phyloP scores from a whole-genome alignment of 495 filamentous ascomycete species.

The Penicillium pancosmium region DNA sequence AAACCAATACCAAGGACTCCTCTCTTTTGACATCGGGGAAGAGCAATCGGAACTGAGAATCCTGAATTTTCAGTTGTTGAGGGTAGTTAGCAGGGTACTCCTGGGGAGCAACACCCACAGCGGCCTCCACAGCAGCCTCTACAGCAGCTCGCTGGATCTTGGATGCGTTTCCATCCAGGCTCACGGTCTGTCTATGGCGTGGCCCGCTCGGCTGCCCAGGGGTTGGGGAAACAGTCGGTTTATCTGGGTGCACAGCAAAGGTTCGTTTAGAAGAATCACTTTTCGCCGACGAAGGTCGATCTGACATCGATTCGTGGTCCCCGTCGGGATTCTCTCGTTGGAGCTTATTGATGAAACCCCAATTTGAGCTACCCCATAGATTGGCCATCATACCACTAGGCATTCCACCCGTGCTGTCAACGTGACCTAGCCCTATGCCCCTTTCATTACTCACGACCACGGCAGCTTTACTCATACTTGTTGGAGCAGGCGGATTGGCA shows the following conservation, averaged over 20 bases:
- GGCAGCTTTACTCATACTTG: conserved; percentile 84
- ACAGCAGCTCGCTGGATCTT: conserved; percentile 46
- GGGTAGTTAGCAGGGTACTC: conserved; percentile 85
- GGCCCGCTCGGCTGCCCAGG: conserved; percentile 24
- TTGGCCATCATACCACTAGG: conserved; percentile 88
- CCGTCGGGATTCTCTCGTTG: conserved; percentile 56
- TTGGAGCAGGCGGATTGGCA: conserved; percentile 81
- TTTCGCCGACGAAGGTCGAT: conserved; percentile 27
- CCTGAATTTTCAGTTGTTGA: conserved; percentile 78
- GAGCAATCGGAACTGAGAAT: conserved; percentile 87
- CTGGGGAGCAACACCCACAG: conserved; percentile 43
- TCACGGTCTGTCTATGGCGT: conserved; percentile 78
- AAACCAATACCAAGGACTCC: conserved; percentile 80
- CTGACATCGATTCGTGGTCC: conserved; percentile 35
- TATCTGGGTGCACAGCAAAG: conserved; percentile 24
- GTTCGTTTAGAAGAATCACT: conserved; percentile 34
- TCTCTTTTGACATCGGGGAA: conserved; percentile 77
- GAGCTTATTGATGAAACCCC: conserved; percentile 73
- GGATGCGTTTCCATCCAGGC: conserved; percentile 64
- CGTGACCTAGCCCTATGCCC: conserved; percentile 59
- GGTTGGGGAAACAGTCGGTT: conserved; percentile 11
- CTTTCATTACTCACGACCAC: conserved; percentile 79
- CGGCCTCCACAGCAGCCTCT: not conserved
- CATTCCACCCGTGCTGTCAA: conserved; percentile 67
- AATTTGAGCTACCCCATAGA: conserved; percentile 85